Evolutionary conservation across 176 grass and related monocot genomes (phyloP), one percentile per base, ranked within the genome.

Genomic region (Urochloa ruziziensis): DNA sequence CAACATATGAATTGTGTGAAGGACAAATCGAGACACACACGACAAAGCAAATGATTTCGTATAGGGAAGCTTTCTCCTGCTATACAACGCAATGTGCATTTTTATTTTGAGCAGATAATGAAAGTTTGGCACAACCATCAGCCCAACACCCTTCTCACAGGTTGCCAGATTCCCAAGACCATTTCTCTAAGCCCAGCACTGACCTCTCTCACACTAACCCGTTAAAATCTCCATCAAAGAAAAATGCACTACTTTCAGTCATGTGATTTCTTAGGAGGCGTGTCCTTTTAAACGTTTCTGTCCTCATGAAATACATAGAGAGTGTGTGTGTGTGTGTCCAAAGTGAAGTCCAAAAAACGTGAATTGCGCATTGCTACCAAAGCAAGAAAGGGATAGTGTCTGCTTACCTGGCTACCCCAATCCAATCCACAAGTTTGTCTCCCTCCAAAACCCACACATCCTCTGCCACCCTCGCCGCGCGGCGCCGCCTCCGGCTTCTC

Each of bases 401-500:
- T 56, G 34, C n/a, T 35, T 32, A 32, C n/a, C 37, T 21, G 12
- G 3, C 27, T 7, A 44, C 61, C 62, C 32, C 64, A 75, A 83
- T 83, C 73, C 44, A 71, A 88, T 88, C 86, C 73, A 54, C 86
- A 46, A 36, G 24, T 77, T 51, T 5, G 4, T 10, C 77, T 86
- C 69, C 85, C 85, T 81, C 69, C 85, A 81, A 86, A 86, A 87
- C 37, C 66, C 74, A 87, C 80, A 74, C 85, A 80, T 81, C 78
- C 56, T 25, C 24, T 42, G 53, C 71, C 79, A 70, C 74, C 57
- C 56, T 88, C 86, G 64, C 80, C 71, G 75, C 67, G n/a, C 85
- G 47, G 60, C 79, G 53, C 63, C 62, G 51, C 85, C 10, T 14
- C 43, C 44, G 34, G 32, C 15, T 2, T 66, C 24, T 2, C 57